A percentile compares a stretch with the other conserved stretches of the same genome.
Conservation (phyloP, 2,329 filamentous ascomycete genomes). For the Fusarium drepaniforme region DNA sequence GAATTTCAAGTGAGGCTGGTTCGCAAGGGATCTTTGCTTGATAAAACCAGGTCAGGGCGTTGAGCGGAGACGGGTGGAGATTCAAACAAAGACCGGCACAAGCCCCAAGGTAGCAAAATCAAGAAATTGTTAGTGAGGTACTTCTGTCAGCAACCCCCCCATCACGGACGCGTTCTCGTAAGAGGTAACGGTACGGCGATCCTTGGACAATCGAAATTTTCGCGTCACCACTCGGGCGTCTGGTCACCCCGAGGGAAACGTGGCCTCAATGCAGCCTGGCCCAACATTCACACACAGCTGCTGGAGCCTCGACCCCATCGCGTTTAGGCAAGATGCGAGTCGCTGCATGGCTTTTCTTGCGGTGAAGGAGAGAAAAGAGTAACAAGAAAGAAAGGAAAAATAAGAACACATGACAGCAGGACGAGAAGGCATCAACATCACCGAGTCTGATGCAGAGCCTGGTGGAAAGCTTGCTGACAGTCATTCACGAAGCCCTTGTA, state of each 20-base stretch:
- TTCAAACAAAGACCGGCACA: slow-evolving; percentile 17
- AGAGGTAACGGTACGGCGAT: slow-evolving; percentile 47
- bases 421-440: slow-evolving; percentile 22
- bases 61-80: slow-evolving; percentile 21
- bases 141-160: slow-evolving; percentile 40
- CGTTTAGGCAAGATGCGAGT: neutral
- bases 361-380: neutral
- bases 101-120: slow-evolving; percentile 16
- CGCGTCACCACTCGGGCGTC: slow-evolving; percentile 41
- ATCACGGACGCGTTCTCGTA: slow-evolving; percentile 41
- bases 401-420: neutral
- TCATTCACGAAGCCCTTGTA: slow-evolving; percentile 25
- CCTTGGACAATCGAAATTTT: slow-evolving; percentile 48
- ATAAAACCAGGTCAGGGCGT: slow-evolving; percentile 13
- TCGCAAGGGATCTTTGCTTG: slow-evolving; percentile 27
- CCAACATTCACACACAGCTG: neutral
- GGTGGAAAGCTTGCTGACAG: slow-evolving; percentile 7
- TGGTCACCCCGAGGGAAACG: slow-evolving; percentile 31
- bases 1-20: slow-evolving; percentile 38
- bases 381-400: neutral
- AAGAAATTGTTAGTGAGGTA: slow-evolving; percentile 56
- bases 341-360: neutral
- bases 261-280: slow-evolving; percentile 31
- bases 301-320: neutral
- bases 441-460: slow-evolving; percentile 23